Conservation (phyloP, 352 stramenopile genomes). For the Aphanomyces astaci region DNA sequence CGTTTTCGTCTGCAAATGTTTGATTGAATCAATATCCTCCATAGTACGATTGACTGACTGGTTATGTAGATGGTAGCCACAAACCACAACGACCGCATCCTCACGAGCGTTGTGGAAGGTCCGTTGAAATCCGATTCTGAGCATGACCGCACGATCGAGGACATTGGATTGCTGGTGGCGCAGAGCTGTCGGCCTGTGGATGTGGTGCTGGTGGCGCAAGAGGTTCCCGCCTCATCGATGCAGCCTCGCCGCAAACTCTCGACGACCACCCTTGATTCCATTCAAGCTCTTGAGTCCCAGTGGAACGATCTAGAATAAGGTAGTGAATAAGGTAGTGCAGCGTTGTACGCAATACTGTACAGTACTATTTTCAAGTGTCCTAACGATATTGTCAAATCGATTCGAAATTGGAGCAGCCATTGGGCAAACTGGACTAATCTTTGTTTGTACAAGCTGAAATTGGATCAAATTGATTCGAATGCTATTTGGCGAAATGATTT, state of each 20-base stretch:
- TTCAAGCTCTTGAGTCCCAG: not conserved
- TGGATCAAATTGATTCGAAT: too few relatives aligned
- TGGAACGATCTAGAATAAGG: not conserved
- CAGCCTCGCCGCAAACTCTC: not conserved
- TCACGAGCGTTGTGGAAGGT: not conserved
- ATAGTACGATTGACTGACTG: too few relatives aligned
- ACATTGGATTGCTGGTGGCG: not conserved
- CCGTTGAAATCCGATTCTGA: not conserved
- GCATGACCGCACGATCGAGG: not conserved
- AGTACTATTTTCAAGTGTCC: too few relatives aligned
- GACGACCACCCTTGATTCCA: not conserved
- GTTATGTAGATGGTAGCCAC: conserved; percentile 15
- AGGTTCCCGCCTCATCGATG: not conserved
- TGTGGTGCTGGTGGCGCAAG: not conserved
- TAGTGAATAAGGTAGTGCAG: too few relatives aligned
- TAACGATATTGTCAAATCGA: too few relatives aligned
- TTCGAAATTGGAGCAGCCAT: too few relatives aligned
- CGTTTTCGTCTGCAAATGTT: too few relatives aligned
- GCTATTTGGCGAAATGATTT: too few relatives aligned
- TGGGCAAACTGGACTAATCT: too few relatives aligned
- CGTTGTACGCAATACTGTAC: too few relatives aligned
- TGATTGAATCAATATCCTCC: too few relatives aligned
- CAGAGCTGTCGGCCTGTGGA: not conserved
- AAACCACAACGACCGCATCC: conserved; percentile 1
- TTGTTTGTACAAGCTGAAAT: too few relatives aligned